Percentiles rank a stretch among this genome's conserved stretches.
phyloP scores from a whole-genome alignment of 2,329 filamentous ascomycete species.

The Talaromyces sp. region DNA sequence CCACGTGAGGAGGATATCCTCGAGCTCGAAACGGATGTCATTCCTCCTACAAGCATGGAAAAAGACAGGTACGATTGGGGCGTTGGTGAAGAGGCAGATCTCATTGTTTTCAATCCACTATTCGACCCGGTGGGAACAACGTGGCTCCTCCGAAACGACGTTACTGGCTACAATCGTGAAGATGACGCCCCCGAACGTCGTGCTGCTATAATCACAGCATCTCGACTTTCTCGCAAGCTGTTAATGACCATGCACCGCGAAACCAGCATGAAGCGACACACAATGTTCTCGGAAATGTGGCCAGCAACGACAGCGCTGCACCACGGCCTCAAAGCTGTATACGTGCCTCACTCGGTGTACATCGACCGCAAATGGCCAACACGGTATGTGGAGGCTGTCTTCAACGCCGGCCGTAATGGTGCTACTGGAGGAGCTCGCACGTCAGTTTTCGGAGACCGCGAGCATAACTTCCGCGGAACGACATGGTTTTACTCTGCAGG shows the following conservation, averaged over 20 bases:
- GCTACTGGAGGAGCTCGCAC: constrained; percentile 67
- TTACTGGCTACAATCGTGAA: constrained; percentile 73
- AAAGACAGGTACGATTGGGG: constrained; percentile 83
- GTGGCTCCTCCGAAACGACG: constrained; percentile 76
- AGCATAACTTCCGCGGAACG: constrained; percentile 81
- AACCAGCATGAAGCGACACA: constrained; percentile 76
- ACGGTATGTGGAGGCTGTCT: constrained; percentile 68
- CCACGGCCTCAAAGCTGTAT: constrained; percentile 89
- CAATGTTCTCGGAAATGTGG: constrained; percentile 97
- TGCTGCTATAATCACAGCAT: constrained; percentile 82
- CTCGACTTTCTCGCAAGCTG: constrained; percentile 73
- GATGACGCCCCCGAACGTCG: constrained; percentile 63
- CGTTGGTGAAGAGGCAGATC: constrained; percentile 81
- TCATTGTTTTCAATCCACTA: constrained; percentile 86
- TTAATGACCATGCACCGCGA: constrained; percentile 86
- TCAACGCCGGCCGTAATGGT: constrained; percentile 74
- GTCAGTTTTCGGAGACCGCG: constrained; percentile 73
- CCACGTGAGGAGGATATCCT: constrained; percentile 66
- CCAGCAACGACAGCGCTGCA: constrained; percentile 80
- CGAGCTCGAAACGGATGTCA: constrained; percentile 65
- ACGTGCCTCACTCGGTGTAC: constrained; percentile 81
- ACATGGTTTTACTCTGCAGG: constrained; percentile 89
- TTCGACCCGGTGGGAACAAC: constrained; percentile 84
- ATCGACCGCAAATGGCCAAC: constrained; percentile 82
- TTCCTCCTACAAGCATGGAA: constrained; percentile 66